Evolutionary conservation across 2,329 filamentous ascomycete genomes (phyloP).

Genomic region (Fusarium coicis): DNA sequence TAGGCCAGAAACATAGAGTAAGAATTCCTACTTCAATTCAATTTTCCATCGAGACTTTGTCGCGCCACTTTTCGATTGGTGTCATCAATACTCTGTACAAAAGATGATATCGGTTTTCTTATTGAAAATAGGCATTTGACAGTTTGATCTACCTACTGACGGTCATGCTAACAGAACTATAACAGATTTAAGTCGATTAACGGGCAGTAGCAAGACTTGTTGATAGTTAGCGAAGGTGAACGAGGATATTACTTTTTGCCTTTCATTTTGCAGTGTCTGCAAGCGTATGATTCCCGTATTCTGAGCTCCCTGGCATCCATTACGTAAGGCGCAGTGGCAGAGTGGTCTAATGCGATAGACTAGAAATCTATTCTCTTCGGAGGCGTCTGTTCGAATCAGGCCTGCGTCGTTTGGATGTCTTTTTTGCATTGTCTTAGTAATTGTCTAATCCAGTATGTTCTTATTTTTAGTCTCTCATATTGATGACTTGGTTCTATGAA

Average conservation of each 20-base stretch:
- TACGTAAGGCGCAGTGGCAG: constrained; percentile 6
- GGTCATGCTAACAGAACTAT: too few species aligned
- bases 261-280: accelerated
- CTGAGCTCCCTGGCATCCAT: accelerated
- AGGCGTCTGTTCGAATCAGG: background rate
- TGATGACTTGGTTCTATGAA: accelerated
- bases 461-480: accelerated
- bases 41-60: too few species aligned
- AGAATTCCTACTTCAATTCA: too few species aligned
- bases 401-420: background rate
- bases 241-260: accelerated
- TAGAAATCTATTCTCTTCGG: background rate
- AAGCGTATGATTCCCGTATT: accelerated
- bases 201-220: too few species aligned
- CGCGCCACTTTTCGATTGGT: too few species aligned
- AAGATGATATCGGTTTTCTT: too few species aligned
- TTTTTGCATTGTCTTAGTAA: background rate
- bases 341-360: constrained; percentile 9
- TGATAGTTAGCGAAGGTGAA: too few species aligned
- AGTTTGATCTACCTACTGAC: too few species aligned
- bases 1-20: too few species aligned
- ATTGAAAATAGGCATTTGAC: too few species aligned
- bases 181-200: too few species aligned
- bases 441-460: accelerated
- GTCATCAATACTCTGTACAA: too few species aligned